These are phyloP conservation scores for Pulveroboletus sp. DNA, from an alignment of 768 basidiomycete genomes.

Conservation along the genomic window DNA sequence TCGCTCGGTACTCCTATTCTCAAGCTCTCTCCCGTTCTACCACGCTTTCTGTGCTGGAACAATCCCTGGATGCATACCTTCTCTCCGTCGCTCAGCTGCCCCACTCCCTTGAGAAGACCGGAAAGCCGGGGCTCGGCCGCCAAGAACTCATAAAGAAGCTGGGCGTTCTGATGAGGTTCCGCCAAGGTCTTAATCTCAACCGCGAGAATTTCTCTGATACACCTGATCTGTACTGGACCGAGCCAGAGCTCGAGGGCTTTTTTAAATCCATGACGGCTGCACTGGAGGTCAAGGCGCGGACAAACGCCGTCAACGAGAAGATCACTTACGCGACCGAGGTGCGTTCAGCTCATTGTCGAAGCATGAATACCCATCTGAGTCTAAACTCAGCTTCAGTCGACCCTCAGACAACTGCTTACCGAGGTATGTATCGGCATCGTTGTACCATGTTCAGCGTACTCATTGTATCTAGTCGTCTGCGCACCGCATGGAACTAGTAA, in stretches of 20 bases:
- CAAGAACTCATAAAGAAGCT: slow-evolving; percentile 87
- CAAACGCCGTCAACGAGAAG: slow-evolving; percentile 83
- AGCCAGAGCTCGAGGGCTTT: slow-evolving; percentile 84
- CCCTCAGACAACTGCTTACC: slow-evolving; percentile 81
- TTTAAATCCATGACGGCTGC: slow-evolving; percentile 84
- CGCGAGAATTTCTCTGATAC: slow-evolving; percentile 85
- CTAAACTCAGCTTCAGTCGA: slow-evolving; percentile 65
- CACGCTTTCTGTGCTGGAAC: slow-evolving; percentile 81
- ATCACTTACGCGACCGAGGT: slow-evolving; percentile 87
- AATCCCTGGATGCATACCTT: slow-evolving; percentile 76
- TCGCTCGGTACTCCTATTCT: slow-evolving; percentile 88
- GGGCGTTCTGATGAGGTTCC: slow-evolving; percentile 85
- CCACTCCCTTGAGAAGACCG: slow-evolving; percentile 67
- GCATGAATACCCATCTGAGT: neutral
- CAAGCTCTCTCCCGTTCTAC: slow-evolving; percentile 90
- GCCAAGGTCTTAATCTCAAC: slow-evolving; percentile 89
- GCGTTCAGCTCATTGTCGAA: neutral
- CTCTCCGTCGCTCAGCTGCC: slow-evolving; percentile 79
- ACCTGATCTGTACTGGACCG: slow-evolving; percentile 92
- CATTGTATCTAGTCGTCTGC: slow-evolving; percentile 61
- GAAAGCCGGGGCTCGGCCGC: slow-evolving; percentile 78
- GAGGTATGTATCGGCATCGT: slow-evolving; percentile 42
- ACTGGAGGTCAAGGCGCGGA: slow-evolving; percentile 80
- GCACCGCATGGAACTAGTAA: slow-evolving; percentile 93
- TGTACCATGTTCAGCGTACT: neutral